Percentiles rank a stretch among this genome's conserved stretches.
Conservation (phyloP, 805 yeast genomes). For the Kuraishia piskuri region DNA sequence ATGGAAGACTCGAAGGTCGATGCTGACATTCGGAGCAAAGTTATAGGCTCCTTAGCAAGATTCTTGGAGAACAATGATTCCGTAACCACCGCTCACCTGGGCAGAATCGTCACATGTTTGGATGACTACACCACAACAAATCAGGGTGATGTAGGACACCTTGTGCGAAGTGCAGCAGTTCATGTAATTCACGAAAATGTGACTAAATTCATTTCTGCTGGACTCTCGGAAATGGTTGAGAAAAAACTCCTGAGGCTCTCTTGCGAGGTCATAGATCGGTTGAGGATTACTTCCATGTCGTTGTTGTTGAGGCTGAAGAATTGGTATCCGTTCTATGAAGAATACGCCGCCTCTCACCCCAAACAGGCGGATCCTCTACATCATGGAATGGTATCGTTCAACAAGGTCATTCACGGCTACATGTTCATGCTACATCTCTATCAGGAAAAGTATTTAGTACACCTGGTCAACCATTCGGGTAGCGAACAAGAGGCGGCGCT, state of each 20-base stretch:
- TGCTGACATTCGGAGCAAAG: conserved; percentile 14
- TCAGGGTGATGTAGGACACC: conserved; percentile 90
- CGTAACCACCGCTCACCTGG: conserved; percentile 4
- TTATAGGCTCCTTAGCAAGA: conserved; percentile 17
- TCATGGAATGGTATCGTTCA: conserved; percentile 8
- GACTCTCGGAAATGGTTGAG: conserved; percentile 13
- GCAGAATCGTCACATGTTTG: conserved; percentile 30
- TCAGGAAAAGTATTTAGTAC: conserved; percentile 6
- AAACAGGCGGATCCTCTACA: background rate
- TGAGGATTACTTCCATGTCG: conserved; percentile 33
- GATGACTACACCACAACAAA: conserved; percentile 73
- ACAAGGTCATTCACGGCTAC: conserved; percentile 19
- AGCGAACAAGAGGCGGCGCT: conserved; percentile 1
- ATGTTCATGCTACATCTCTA: conserved; percentile 16
- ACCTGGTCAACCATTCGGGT: background rate
- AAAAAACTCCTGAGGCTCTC: conserved; percentile 42
- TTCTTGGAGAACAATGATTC: conserved; percentile 8
- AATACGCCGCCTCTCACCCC: conserved; percentile 1
- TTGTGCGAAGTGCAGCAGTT: conserved; percentile 49
- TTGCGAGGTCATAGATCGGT: conserved; percentile 54
- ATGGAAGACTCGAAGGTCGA: conserved; percentile 20
- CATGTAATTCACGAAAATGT: conserved; percentile 25
- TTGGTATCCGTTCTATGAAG: conserved; percentile 9
- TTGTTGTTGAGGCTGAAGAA: conserved; percentile 23
- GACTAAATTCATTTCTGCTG: conserved; percentile 5